Evolutionary conservation across 805 yeast genomes (phyloP), one percentile per base, ranked within the genome.

Genomic region (Pichia rugopelliculosa): DNA sequence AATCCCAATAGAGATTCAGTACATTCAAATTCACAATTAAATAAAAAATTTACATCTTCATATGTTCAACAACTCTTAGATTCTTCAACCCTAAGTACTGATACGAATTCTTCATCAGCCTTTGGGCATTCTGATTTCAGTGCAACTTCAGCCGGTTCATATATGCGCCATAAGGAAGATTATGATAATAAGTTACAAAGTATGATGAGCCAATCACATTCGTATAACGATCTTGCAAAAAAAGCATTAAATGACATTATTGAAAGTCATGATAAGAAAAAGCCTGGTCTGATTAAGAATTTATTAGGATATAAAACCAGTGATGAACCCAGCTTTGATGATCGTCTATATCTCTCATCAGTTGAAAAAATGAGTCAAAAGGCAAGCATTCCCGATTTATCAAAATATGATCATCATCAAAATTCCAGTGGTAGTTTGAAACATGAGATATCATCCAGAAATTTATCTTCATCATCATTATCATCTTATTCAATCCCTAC

Each of bases 61-160:
- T 57, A 58, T 42, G 48, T 56, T 22, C 64, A 61, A 36, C 55
- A 60, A 18, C 37, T 60, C 3, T 49, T 65, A 17, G 64, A 64
- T 47, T 53, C 62, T 23, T 65, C 67, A 5, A 57, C 65, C 4
- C 42, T 41, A 18, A 41, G 51, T 6, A 50, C 57, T 12, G 67
- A 70, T 10, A 64, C 67, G 2, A 66, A 66, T 38, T 63, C 67
- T 11, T 55, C 62, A 23, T 63, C 80, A 1, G 72, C 70, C 45
- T 68, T 77, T 59, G 74, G 76, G 1, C 72, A 71, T 46, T 82
- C 89, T 33, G 93, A 86, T 61, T 75, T 85, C 52, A 84, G 93
- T 67, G 96, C 96, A 5, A 85, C 96, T 0, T 83, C 93, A 53
- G 95, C 96, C 1, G 95, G 95, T 0, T 85, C 95, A 26, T 80